Evolutionary conservation across 2,329 filamentous ascomycete genomes (phyloP), one percentile per base, ranked within the genome.

Genomic region (Pseudogymnoascus sp.): DNA sequence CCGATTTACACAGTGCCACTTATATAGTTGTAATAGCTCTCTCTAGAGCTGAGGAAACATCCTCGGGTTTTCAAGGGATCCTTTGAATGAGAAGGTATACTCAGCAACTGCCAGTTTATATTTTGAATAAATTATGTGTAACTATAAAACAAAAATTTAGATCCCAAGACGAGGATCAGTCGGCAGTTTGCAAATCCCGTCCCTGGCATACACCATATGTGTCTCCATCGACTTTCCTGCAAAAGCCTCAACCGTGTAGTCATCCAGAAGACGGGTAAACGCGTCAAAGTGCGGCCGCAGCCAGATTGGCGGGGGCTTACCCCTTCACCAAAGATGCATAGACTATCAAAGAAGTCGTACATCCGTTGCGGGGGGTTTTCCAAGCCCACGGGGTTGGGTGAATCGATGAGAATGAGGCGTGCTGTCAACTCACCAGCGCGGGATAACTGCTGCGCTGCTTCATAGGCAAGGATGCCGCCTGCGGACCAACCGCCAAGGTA

Each of bases 401-500:
- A 73, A 63, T 79, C 77, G 18, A 79, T 69, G 16, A 79, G 69
- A 9, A 78, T 67, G 4, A 79, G 67, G 8, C 71, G 70, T 9
- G 70, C 68, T 22, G 77, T 73, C 22, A 64, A 65, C 60, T 77
- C 74, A 11, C 73, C 74, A 22, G 71, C 67, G 25, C 70, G 66
- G 28, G 74, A 69, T 5, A 79, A 67, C 22, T 74, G 70, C 16
- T 72, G 70, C 65, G 76, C 75, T 3, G 74, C 74, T 60, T 77
- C 74, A 63, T 75, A 81, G 20, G 79, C 78, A 62, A 76, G 75
- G 60, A 79, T 77, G 7, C 79, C 79, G 47, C 80, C 81, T 7
- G 78, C 79, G 9, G 78, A 82, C 79, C 79, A 82, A 32, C 81
- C 81, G 50, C 77, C 78, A 1, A 81, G 70, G 61, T 76, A 72